Evolutionary conservation across 2,329 filamentous ascomycete genomes (phyloP), one percentile per base, ranked within the genome.

Genomic region (Elsinoe australis): DNA sequence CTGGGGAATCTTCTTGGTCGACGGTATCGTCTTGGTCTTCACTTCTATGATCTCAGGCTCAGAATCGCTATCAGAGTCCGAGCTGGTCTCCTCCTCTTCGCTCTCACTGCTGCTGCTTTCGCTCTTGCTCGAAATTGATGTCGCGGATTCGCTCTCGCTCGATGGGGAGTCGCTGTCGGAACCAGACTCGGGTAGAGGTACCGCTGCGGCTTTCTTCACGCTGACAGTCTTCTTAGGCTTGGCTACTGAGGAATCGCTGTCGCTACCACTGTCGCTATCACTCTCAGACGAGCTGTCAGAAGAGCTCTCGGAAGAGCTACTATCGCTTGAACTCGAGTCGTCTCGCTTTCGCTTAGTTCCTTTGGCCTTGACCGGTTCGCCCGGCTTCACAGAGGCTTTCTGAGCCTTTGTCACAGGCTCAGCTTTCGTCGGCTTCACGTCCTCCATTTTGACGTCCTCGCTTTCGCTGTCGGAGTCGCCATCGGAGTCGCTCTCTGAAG

Each of bases 71-170:
- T n/a, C 36, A 10, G 36, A 22, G 8, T 19, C 26, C 9, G 39
- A 44, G 17, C 12, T 31, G 21, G 72, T 70, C 57, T 72, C 71
- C 8, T 53, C 38, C 38, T 57, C 39, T 44, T 44, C 39, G 39
- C n/a, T 57, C 54, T 15, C 55, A 51, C 21, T 60, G 21, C 36
- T 52, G 17, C 51, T 41, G 41, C 51, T 33, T 52, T 55, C 55
- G 39, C 49, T 51, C 22, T 53, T 48, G 19, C 53, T 54, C 45
- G 52, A 53, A 34, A 52, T 45, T 17, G 38, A n/a, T 18, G 17
- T 7, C 26, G 26, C 26, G 12, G 7, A 7, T 29, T 41, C 36
- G 12, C 18, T 22, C 10, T 26, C 19, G 36, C 36, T 41, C 12
- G 39, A 44, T 4, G 39, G 22, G 35, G 49, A 38, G 18, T 61